These are phyloP conservation scores for Fragaria nilgerrensis DNA, from an alignment of 306 rosid genomes.

Conservation along the genomic window DNA sequence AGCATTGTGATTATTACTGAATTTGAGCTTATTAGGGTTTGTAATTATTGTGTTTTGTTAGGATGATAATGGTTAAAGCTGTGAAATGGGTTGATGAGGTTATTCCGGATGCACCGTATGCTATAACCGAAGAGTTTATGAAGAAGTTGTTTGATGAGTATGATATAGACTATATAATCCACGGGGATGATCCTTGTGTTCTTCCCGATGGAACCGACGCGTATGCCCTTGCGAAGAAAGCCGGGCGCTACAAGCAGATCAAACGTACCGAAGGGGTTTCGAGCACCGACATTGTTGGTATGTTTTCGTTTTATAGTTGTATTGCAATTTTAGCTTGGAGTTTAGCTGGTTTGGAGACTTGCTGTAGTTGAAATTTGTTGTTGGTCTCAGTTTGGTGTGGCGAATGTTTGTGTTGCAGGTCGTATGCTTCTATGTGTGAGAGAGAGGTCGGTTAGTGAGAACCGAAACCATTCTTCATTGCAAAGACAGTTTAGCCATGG, in stretches of 20 bases:
- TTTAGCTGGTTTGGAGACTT: not conserved
- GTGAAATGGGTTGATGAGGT: constrained; percentile 68
- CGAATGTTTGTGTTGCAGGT: constrained; percentile 42
- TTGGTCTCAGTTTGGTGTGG: constrained; percentile 14
- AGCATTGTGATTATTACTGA: not conserved
- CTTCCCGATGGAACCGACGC: constrained; percentile 66
- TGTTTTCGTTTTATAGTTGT: constrained; percentile 1
- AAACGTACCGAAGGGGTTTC: constrained; percentile 66
- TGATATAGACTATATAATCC: constrained; percentile 53
- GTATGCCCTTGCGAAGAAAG: constrained; percentile 66
- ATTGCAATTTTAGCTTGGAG: not conserved
- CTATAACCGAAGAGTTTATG: constrained; percentile 63
- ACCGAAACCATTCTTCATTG: constrained; percentile 49
- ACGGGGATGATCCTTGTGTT: constrained; percentile 63
- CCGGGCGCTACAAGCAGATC: constrained; percentile 64
- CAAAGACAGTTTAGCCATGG: constrained; percentile 81
- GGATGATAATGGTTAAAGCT: constrained; percentile 61
- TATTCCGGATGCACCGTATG: constrained; percentile 60
- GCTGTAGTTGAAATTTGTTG: not conserved
- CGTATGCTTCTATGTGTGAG: constrained; percentile 98
- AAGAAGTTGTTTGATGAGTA: constrained; percentile 57
- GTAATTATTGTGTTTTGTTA: constrained; percentile 8
- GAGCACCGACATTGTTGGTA: constrained; percentile 67
- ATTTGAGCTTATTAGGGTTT: not conserved
- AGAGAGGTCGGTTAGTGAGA: constrained; percentile 69